Evolutionary conservation across 2,329 filamentous ascomycete genomes (phyloP).

Genomic region (Aureobasidium sp.): DNA sequence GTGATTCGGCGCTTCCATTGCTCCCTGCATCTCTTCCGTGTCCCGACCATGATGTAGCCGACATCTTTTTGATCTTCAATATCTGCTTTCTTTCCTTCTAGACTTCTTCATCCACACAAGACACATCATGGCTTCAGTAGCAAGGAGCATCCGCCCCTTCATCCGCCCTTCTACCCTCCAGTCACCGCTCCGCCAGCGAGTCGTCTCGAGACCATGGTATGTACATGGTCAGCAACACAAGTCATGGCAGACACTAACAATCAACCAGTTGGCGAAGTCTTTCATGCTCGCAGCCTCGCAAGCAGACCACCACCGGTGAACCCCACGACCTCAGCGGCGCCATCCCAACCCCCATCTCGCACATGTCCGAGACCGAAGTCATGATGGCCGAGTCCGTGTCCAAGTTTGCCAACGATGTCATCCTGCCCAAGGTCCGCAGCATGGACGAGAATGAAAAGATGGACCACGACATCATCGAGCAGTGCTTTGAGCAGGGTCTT

Average conservation of each 20-base stretch:
- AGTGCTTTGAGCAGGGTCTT: constrained; percentile 92
- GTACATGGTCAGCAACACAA: background rate
- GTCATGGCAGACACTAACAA: background rate
- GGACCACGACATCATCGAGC: constrained; percentile 81
- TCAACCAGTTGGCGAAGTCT: constrained; percentile 32
- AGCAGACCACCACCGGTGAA: constrained; percentile 32
- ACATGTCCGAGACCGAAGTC: constrained; percentile 81
- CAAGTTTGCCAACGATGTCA: constrained; percentile 83
- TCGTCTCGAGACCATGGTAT: constrained; percentile 1
- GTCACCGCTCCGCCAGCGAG: background rate
- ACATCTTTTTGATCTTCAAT: background rate
- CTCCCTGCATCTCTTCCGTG: background rate
- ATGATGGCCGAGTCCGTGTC: constrained; percentile 85
- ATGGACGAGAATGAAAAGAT: constrained; percentile 97
- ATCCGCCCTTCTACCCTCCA: constrained; percentile 13
- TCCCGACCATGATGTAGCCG: background rate
- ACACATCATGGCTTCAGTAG: constrained; percentile 18
- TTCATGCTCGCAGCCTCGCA: constrained; percentile 33
- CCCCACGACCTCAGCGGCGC: constrained; percentile 61
- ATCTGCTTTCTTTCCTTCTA: background rate
- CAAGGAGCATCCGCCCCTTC: constrained; percentile 16
- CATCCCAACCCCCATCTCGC: constrained; percentile 84
- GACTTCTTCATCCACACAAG: background rate
- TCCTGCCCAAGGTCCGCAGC: constrained; percentile 84
- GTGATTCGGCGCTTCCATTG: background rate